A percentile compares a stretch with the other conserved stretches of the same genome.
These are phyloP conservation scores for Lactarius deliciosus DNA, from an alignment of 768 basidiomycete genomes.

Conservation along the genomic window DNA sequence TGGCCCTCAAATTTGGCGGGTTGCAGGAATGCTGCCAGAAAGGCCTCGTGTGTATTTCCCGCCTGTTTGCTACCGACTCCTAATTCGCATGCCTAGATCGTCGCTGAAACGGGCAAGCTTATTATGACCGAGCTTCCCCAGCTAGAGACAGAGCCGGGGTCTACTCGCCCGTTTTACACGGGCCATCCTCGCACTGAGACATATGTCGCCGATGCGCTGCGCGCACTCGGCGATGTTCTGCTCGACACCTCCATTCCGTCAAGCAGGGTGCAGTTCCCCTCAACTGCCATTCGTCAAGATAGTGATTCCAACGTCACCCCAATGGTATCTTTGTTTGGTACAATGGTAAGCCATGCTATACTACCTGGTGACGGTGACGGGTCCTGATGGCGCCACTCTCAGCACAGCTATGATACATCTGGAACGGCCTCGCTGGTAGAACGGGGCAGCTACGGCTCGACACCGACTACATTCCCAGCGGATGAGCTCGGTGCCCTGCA, in stretches of 20 bases:
- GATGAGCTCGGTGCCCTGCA: constrained; percentile 15
- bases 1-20: constrained; percentile 87
- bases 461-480: neutral
- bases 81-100: constrained; percentile 40
- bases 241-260: constrained; percentile 44
- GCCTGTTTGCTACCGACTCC: neutral
- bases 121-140: constrained; percentile 66
- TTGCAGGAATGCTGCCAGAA: constrained; percentile 83
- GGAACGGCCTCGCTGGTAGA: constrained; percentile 1
- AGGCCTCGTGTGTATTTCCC: constrained; percentile 46
- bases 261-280: constrained; percentile 22
- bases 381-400: neutral
- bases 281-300: neutral
- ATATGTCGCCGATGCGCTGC: constrained; percentile 62
- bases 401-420: neutral
- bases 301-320: neutral
- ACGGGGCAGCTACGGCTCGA: neutral
- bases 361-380: constrained; percentile 1
- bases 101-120: constrained; percentile 55
- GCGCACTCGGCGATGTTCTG: constrained; percentile 51
- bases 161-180: constrained; percentile 69
- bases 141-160: constrained; percentile 76
- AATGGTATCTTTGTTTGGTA: neutral
- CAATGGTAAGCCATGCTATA: neutral
- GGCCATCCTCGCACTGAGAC: constrained; percentile 62